Conservation (phyloP, 148 eudicot genomes). For the Vaccinium corymbosum region DNA sequence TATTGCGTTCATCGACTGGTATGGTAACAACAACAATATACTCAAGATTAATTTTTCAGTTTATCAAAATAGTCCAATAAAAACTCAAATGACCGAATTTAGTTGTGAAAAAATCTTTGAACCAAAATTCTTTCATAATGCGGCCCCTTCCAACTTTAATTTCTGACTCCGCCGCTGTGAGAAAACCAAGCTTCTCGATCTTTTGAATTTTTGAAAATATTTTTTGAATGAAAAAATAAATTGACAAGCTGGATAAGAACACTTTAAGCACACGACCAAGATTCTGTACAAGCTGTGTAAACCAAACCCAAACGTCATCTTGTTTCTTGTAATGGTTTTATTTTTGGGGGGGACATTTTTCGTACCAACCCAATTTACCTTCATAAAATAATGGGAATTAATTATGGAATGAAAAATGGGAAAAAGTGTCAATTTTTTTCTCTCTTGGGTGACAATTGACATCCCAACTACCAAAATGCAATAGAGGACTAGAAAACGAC, state of each 20-base stretch:
- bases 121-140: too few relatives aligned
- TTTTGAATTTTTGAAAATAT: not conserved
- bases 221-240: too few relatives aligned
- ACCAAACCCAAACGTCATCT: not conserved
- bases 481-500: not conserved
- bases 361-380: not conserved
- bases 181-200: not conserved
- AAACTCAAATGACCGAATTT: too few relatives aligned
- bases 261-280: not conserved
- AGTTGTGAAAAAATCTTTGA: too few relatives aligned
- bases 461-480: conserved; percentile 3
- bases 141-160: too few relatives aligned
- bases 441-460: conserved; percentile 4
- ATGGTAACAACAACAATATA: too few relatives aligned
- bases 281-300: conserved; percentile 7
- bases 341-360: not conserved
- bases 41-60: too few relatives aligned
- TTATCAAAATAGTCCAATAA: too few relatives aligned
- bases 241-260: not conserved
- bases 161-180: too few relatives aligned
- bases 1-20: too few relatives aligned
- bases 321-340: not conserved
- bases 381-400: not conserved
- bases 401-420: not conserved
- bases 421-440: not conserved